phyloP scores from a whole-genome alignment of 495 filamentous ascomycete genomes.

The Aspergillus sclerotioniger region DNA sequence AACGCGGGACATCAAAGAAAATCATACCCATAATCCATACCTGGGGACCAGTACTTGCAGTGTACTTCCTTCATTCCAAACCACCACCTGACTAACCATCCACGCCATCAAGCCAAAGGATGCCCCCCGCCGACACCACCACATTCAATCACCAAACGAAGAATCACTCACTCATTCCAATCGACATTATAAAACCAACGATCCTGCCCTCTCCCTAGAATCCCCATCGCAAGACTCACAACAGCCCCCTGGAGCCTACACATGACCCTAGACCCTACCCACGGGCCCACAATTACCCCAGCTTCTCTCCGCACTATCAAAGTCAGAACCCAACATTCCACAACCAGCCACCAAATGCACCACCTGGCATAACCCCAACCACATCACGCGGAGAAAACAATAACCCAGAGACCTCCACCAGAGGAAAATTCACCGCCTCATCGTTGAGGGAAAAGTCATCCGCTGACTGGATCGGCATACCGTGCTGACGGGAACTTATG shows the following conservation, averaged over 20 bases:
- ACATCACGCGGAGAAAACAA: background rate
- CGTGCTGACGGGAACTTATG: background rate
- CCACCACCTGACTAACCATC: too few relatives aligned
- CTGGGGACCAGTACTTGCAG: too few relatives aligned
- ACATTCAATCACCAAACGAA: too few relatives aligned
- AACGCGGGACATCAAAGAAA: background rate
- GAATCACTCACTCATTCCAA: too few relatives aligned
- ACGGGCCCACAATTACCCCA: slow-evolving; percentile 7
- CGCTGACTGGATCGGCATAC: slow-evolving; percentile 8
- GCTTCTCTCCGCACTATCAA: background rate
- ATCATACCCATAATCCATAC: too few relatives aligned
- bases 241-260: background rate
- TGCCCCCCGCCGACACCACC: too few relatives aligned
- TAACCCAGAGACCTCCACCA: background rate
- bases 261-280: background rate
- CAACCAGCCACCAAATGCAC: background rate
- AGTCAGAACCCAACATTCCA: background rate
- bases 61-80: too few relatives aligned
- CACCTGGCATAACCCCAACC: background rate
- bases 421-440: background rate
- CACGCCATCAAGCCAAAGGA: too few relatives aligned
- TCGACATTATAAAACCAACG: too few relatives aligned
- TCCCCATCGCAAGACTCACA: background rate
- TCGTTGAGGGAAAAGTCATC: background rate
- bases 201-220: background rate